Evolutionary conservation across 257 asterid genomes (phyloP), one percentile per base, ranked within the genome.

Genomic region (Capsicum pubescens): DNA sequence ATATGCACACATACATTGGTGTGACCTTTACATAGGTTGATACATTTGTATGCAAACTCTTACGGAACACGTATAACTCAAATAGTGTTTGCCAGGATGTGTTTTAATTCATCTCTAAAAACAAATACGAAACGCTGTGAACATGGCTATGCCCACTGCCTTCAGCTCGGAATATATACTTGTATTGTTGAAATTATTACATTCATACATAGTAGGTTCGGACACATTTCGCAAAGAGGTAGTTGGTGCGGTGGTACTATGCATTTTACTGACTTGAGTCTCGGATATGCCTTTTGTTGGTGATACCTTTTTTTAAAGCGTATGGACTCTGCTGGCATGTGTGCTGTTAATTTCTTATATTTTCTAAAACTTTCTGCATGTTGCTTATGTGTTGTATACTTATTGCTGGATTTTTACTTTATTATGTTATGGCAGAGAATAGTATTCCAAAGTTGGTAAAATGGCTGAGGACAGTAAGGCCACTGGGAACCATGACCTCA

Each of bases 391-490:
- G 48, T 54, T 77, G 8, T 76, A 13, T 8, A 32, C 82, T 77
- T 32, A 32, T 15, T 77, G 6, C 26, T 26, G 64, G 61, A 52
- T 26, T 76, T 71, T 16, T 52, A 14, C 14, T 32, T 54, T 32
- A 55, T 14, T 32, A 13, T 8, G 32, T 54, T 74, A 77, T 77
- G 50, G 64, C 82, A 79, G 55, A 71, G 70, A 57, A 79, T 77
- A 83, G 52, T 52, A 83, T 54, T 32, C 54, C 54, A 1, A 46
- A 77, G 82, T 86, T 56, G 66, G 80, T 59, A 39, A 57, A 76
- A 86, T 82, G 88, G 61, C 84, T 36, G 84, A 82, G 19, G 32
- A 86, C 61, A 77, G 60, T 48, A 36, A 79, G 42, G 74, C 79
- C 76, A 58, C 81, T 72, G 83, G 81, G 70, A 61, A 81, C 79